Percentiles rank a stretch among this genome's conserved stretches.
Conservation (phyloP, 2,329 filamentous ascomycete species). For the Phialophora chinensis region DNA sequence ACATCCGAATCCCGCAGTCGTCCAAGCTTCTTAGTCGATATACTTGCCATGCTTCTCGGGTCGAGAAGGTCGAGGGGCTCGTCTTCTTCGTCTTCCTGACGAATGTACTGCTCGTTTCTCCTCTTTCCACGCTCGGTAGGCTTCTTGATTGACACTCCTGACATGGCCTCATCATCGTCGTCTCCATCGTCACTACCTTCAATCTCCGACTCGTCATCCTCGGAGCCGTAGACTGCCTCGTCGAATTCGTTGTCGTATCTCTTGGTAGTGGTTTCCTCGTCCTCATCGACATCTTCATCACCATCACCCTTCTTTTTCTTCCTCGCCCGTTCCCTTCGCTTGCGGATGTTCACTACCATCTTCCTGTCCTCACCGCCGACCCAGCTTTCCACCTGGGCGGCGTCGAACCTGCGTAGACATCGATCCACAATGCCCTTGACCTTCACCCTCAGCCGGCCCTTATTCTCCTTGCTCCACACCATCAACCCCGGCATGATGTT, state of each 20-base stretch:
- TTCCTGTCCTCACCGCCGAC: conserved; percentile 77
- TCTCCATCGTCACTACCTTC: conserved; percentile 59
- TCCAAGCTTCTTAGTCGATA: conserved; percentile 60
- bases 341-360: conserved; percentile 90
- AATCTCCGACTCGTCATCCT: conserved; percentile 55
- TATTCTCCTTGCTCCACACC: conserved; percentile 97
- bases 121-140: conserved; percentile 55
- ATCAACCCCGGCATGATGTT: conserved; percentile 87
- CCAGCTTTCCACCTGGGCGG: conserved; percentile 76
- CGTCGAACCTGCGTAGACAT: conserved; percentile 89
- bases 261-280: conserved; percentile 57
- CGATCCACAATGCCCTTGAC: conserved; percentile 98
- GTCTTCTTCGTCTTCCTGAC: conserved; percentile 78
- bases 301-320: conserved; percentile 79
- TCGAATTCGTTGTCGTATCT: conserved; percentile 93
- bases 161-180: conserved; percentile 37
- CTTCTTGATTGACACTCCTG: conserved; percentile 37
- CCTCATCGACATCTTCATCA: conserved; percentile 61
- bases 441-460: conserved; percentile 94
- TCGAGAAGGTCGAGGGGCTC: conserved; percentile 94
- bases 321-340: conserved; percentile 89
- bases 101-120: conserved; percentile 74
- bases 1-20: conserved; percentile 49
- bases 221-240: conserved; percentile 89
- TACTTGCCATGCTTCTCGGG: conserved; percentile 85